phyloP scores from a whole-genome alignment of 192 early-diverging fungal species.

The Umbelopsis isabellina region DNA sequence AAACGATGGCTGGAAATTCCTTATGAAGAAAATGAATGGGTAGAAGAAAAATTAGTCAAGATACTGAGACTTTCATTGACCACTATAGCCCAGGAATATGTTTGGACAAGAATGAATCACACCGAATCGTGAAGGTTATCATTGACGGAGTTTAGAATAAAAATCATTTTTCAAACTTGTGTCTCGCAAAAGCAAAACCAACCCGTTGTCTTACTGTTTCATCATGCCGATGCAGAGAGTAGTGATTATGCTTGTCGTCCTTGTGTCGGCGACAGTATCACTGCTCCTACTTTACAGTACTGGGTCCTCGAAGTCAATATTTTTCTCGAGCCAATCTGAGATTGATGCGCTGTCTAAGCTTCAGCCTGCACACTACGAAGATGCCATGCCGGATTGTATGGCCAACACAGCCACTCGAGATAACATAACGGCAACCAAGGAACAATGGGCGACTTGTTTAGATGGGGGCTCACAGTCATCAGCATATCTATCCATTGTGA shows the following conservation, averaged over 20 bases:
- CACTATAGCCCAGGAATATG: conserved; percentile 64
- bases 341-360: background rate
- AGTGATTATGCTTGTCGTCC: conserved; percentile 16
- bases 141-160: conserved; percentile 12
- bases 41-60: conserved; percentile 59
- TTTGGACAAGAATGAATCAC: conserved; percentile 60
- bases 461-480: conserved; percentile 20
- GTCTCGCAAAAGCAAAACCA: background rate
- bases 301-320: background rate
- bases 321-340: background rate
- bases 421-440: conserved; percentile 19
- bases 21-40: conserved; percentile 70
- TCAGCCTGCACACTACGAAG: background rate
- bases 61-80: conserved; percentile 50
- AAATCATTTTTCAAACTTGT: background rate
- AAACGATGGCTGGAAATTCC: conserved; percentile 58
- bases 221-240: conserved; percentile 24
- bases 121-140: background rate
- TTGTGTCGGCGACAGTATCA: conserved; percentile 1
- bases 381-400: background rate
- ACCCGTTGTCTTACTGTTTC: background rate
- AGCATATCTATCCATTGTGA: conserved; percentile 39
- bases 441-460: conserved; percentile 30
- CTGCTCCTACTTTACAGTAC: background rate
- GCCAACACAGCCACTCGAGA: conserved; percentile 12